phyloP scores from a whole-genome alignment of 805 yeast genomes.

The Brettanomyces bruxellensis region DNA sequence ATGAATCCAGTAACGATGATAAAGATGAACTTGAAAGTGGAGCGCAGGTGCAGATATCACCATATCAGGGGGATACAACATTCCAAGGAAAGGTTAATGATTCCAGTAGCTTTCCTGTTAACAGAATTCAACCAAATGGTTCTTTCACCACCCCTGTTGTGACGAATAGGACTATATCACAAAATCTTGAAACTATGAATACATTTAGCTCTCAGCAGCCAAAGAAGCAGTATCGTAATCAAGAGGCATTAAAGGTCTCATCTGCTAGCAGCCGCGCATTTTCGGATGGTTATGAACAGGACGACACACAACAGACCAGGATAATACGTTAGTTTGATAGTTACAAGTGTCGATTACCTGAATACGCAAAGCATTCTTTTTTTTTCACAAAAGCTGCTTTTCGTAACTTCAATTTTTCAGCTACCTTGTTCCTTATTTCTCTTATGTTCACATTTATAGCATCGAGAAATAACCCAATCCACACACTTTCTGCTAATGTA shows the following conservation, averaged over 20 bases:
- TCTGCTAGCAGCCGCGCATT: background rate
- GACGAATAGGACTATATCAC: constrained; percentile 10
- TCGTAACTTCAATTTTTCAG: too few relatives aligned
- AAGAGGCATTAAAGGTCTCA: constrained; percentile 1
- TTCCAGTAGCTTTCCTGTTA: background rate
- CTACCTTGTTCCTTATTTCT: background rate
- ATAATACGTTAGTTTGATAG: constrained; percentile 10
- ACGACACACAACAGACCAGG: constrained; percentile 13
- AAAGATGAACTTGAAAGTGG: background rate
- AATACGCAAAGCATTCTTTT: too few relatives aligned
- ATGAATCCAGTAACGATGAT: background rate
- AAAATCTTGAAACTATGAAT: constrained; percentile 6
- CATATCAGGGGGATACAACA: background rate
- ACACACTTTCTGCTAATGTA: constrained; percentile 22
- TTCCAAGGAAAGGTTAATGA: background rate
- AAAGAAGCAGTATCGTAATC: constrained; percentile 4
- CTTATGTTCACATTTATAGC: constrained; percentile 12
- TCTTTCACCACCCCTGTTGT: constrained; percentile 14
- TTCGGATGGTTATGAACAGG: constrained; percentile 7
- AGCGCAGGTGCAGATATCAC: background rate
- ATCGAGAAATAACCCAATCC: constrained; percentile 15
- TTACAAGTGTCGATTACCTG: too few relatives aligned
- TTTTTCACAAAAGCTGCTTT: too few relatives aligned
- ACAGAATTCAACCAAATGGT: background rate
- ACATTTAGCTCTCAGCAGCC: constrained; percentile 6